Conservation (phyloP, 306 rosid species). For the Sechiopsis laciniata region DNA sequence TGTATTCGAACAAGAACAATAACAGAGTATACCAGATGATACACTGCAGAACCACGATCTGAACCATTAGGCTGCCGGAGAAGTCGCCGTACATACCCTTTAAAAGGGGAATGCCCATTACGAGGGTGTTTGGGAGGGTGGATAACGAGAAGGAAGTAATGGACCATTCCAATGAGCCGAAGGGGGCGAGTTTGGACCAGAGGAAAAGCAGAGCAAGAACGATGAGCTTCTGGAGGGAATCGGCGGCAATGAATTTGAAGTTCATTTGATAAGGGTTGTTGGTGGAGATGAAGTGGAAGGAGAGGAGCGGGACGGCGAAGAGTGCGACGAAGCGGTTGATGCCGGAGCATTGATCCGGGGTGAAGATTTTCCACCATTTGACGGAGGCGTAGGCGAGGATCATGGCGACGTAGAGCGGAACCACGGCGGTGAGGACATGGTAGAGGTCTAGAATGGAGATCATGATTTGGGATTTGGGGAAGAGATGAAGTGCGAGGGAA, state of each 20-base stretch:
- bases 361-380: neutral
- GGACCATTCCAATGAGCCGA: neutral
- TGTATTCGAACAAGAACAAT: neutral
- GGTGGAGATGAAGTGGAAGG: neutral
- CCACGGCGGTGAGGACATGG: neutral
- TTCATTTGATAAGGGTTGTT: neutral
- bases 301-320: neutral
- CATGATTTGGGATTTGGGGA: neutral
- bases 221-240: neutral
- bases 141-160: neutral
- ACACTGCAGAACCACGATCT: neutral
- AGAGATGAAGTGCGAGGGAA: too few relatives aligned
- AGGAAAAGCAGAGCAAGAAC: neutral
- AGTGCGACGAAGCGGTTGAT: neutral
- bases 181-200: neutral
- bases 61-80: neutral
- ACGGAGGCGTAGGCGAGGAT: neutral
- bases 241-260: neutral
- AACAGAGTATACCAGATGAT: slow-evolving; percentile 6
- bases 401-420: neutral
- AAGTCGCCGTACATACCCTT: neutral
- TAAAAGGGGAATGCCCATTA: neutral
- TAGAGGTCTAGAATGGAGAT: neutral
- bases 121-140: neutral
- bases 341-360: neutral